Conservation (phyloP, 345 rosid genomes). For the Eucalyptus decipiens region DNA sequence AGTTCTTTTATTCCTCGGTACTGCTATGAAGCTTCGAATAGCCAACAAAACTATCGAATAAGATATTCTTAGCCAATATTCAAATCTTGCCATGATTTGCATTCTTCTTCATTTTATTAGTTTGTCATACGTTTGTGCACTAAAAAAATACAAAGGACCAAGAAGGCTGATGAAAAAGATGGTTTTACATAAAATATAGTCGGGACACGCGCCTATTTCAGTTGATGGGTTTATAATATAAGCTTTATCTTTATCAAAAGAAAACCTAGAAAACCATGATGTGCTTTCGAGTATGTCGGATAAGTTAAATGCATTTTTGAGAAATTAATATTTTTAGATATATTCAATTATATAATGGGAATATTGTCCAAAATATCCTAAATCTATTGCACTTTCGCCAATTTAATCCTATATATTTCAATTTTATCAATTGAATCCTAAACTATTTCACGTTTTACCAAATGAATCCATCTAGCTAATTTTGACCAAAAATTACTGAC, state of each 20-base stretch:
- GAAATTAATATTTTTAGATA: not conserved
- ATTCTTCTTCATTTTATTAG: not conserved
- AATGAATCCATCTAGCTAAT: too few relatives aligned
- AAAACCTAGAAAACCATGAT: not conserved
- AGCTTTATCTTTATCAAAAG: not conserved
- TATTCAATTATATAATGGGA: not conserved
- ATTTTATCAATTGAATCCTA: too few relatives aligned
- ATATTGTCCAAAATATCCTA: too few relatives aligned
- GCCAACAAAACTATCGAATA: not conserved
- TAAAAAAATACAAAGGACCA: not conserved
- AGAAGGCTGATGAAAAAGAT: not conserved
- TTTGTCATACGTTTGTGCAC: not conserved
- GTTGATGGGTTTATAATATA: not conserved
- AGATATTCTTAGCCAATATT: not conserved
- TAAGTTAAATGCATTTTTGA: not conserved
- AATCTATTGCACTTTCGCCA: too few relatives aligned
- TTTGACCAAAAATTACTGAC: too few relatives aligned
- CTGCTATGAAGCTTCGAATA: not conserved
- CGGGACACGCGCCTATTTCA: not conserved
- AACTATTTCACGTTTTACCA: too few relatives aligned
- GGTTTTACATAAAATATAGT: not conserved
- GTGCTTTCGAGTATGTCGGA: not conserved
- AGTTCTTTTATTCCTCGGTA: not conserved
- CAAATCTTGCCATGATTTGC: not conserved
- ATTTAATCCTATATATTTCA: too few relatives aligned